Evolutionary conservation across 2,329 filamentous ascomycete species (phyloP), one percentile per base, ranked within the genome.

Genomic region (Colletotrichum sp.): DNA sequence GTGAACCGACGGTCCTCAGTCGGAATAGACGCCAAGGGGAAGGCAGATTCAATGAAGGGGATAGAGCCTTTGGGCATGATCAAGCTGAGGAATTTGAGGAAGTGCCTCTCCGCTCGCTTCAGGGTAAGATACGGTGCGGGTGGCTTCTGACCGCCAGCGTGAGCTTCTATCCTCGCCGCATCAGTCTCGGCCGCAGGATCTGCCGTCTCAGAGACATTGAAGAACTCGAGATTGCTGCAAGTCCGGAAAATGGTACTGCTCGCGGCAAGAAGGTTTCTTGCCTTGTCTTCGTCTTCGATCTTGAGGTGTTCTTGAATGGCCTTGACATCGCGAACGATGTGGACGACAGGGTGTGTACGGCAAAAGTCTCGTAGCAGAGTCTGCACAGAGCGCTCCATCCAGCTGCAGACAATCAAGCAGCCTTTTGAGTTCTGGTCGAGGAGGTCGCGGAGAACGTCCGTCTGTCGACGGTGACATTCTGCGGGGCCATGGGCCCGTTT

Each of bases 191-290:
- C 26, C 66, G 60, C 69, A 6, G 68, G 63, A 26, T 70, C 78
- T 68, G 60, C 83, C 70, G 32, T 81, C 80, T 95, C 93, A 3
- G 93, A 93, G 18, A 94, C 86, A 79, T 95, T 95, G 86, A 92
- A 95, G 82, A 95, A 96, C 80, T 96, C 94, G 77, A 94, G 90
- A 79, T 95, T 95, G 13, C 93, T 93, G 81, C 92, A 95, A 3
- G 88, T 88, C 65, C 93, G 88, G 79, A 94, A 92, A 18, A 94
- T 89, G 3, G 88, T 85, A 26, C 87, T 88, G 78, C 89, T 91
- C 16, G 89, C 88, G 21, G 89, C 87, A 30, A 95, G 83, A 8
- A 95, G 86, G 62, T 90, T 90, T 59, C 88, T 86, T 3, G 93
- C 87, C 78, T 91, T 92, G 49, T 88, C 85, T 32, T 89, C 84